A percentile compares a stretch with the other conserved stretches of the same genome.
These are phyloP conservation scores for Aspergillus heteromorphus DNA, from an alignment of 495 filamentous ascomycete genomes.

Conservation along the genomic window DNA sequence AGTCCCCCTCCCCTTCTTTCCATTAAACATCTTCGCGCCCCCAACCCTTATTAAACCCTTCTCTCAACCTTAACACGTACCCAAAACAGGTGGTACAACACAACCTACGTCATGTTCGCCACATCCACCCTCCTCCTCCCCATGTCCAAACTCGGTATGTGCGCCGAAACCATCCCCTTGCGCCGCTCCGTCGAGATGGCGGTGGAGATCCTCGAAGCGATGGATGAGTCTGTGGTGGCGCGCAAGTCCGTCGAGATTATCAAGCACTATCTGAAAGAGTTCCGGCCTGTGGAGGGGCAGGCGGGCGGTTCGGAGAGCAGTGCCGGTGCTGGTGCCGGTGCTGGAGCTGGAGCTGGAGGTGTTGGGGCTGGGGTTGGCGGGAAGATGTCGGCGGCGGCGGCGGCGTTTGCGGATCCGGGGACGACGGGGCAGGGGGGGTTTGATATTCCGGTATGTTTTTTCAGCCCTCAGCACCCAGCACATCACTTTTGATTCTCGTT, in stretches of 20 bases:
- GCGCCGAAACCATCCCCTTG: slow-evolving; percentile 26
- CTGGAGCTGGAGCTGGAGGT: no score
- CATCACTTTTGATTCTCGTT: no score
- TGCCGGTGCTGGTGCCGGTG: no score
- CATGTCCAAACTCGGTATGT: slow-evolving; percentile 33
- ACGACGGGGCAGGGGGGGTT: slow-evolving; percentile 12
- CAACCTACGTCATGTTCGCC: slow-evolving; percentile 41
- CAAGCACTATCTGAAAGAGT: slow-evolving; percentile 33
- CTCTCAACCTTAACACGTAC: no score
- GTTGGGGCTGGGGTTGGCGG: neutral
- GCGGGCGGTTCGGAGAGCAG: no score
- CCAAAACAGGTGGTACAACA: slow-evolving; percentile 38
- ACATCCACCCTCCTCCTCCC: slow-evolving; percentile 37
- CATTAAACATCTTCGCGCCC: no score
- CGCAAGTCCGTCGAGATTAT: slow-evolving; percentile 38
- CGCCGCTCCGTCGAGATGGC: slow-evolving; percentile 33
- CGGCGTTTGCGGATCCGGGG: neutral
- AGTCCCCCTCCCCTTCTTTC: slow-evolving; percentile 2
- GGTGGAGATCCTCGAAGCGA: slow-evolving; percentile 39
- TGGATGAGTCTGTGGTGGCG: slow-evolving; percentile 39
- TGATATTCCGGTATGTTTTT: slow-evolving; percentile 29
- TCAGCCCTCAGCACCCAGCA: no score
- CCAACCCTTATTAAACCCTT: no score
- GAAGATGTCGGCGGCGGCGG: neutral
- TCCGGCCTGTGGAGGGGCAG: slow-evolving; percentile 5